Base-by-base conservation (phyloP, 2,329 filamentous ascomycete genomes). In the Fusarium foetens region DNA sequence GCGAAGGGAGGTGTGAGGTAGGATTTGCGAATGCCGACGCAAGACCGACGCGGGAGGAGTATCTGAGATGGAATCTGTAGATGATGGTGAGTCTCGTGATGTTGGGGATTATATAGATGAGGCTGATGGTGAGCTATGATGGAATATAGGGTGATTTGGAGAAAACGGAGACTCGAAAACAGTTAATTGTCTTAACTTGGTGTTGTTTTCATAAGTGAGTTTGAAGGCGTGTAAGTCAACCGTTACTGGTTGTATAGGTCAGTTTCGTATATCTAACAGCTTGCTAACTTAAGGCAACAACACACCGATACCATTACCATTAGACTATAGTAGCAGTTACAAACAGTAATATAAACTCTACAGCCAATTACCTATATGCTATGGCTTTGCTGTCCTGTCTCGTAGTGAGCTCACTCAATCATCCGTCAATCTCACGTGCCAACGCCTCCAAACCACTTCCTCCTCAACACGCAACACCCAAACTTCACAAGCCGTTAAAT, bases 21-120 rank as follows among this genome's bases (percentile, higher is more conserved):
- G 57, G 41, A 29, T 74, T 67, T 66, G 71, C 59, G 74, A 76
- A 76, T 75, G 65, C 74, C 74, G 74, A 76, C 64, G 5, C 45
- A 76, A 73, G 68, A 52, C 74, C 74, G 74, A 76, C 51, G 58
- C 51, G 43, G 42, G 57, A 60, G 33, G 55, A 23, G 43, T 52
- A 72, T 70, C 70, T 65, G n/a, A 66, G 71, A 70, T 46, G 14
- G 35, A 60, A 60, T 66, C 59, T 66, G 39, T 49, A 68, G 49
- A 63, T 68, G 42, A 21, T 49, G 27, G 43, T 31, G 23, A 53
- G 35, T 66, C 35, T 59, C 39, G 62, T 51, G 64, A 46, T 60
- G 33, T 35, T 36, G 49, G 49, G 33, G 49, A 36, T 27, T 21
- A 11, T 25, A 52, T 33, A 31, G 19, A 31, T 59, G 42, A 38